Conservation (phyloP, 2,329 filamentous ascomycete genomes). For the Fusarium proliferatum region DNA sequence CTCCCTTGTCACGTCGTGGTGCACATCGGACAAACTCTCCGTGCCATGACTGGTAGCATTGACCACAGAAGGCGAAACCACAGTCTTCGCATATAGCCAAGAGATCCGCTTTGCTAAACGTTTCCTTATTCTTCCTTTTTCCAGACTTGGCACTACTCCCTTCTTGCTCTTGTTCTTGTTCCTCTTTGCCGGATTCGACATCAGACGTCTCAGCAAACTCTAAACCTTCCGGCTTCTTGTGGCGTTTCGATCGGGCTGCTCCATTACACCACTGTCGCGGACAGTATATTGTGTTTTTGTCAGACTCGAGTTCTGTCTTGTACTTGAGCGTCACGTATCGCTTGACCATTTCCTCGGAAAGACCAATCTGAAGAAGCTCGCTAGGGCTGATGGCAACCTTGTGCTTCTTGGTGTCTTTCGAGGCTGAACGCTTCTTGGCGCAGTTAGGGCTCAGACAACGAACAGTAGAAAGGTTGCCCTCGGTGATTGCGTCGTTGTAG, state of each 20-base stretch:
- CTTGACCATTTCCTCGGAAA: slow-evolving; percentile 78
- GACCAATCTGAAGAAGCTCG: slow-evolving; percentile 82
- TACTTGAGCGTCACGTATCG: slow-evolving; percentile 92
- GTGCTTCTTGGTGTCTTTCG: slow-evolving; percentile 60
- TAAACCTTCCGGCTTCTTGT: slow-evolving; percentile 76
- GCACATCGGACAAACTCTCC: slow-evolving; percentile 81
- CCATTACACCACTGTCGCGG: slow-evolving; percentile 93
- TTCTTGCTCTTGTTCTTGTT: slow-evolving; percentile 49
- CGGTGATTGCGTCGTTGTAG: slow-evolving; percentile 86
- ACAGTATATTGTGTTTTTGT: slow-evolving; percentile 93
- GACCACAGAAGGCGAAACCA: slow-evolving; percentile 84
- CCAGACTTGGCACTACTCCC: slow-evolving; percentile 35
- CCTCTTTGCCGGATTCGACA: slow-evolving; percentile 61
- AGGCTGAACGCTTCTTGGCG: slow-evolving; percentile 68
- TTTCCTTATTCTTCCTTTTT: slow-evolving; percentile 38
- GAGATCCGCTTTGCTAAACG: slow-evolving; percentile 67
- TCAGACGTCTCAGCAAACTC: slow-evolving; percentile 69
- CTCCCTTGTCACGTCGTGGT: slow-evolving; percentile 72
- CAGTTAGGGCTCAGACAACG: slow-evolving; percentile 85
- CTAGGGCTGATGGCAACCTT: slow-evolving; percentile 81
- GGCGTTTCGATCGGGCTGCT: slow-evolving; percentile 80
- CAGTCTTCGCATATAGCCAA: slow-evolving; percentile 91
- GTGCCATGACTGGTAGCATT: slow-evolving; percentile 84
- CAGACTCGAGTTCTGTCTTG: slow-evolving; percentile 90
- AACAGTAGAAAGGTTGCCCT: slow-evolving; percentile 83